These are phyloP conservation scores for Cryptosporidium ryanae DNA, from an alignment of 169 alveolate species.

Conservation along the genomic window DNA sequence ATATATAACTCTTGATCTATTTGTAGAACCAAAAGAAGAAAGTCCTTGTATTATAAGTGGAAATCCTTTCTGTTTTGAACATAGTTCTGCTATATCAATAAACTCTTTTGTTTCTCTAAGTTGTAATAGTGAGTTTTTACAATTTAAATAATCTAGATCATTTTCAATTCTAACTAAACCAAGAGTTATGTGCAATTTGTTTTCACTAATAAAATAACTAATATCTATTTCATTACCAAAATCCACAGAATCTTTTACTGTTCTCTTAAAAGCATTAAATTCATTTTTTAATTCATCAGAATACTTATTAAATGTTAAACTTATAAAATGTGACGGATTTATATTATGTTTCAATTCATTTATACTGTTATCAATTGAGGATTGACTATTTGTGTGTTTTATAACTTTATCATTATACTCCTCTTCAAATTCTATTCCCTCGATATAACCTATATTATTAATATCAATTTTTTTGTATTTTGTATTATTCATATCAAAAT, in stretches of 20 bases:
- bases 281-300: slow-evolving; percentile 7
- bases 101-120: slow-evolving; percentile 30
- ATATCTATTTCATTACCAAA: slow-evolving; percentile 21
- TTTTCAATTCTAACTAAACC: slow-evolving; percentile 53
- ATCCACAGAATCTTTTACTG: slow-evolving; percentile 19
- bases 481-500: not conserved
- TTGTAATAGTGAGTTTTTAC: slow-evolving; percentile 7
- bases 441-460: no score
- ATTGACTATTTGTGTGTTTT: no score
- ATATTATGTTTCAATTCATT: not conserved
- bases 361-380: not conserved
- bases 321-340: slow-evolving; percentile 55
- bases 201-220: slow-evolving; percentile 45
- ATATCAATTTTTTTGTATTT: no score
- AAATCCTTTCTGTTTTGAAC: slow-evolving; percentile 25
- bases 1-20: slow-evolving; percentile 44
- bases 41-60: slow-evolving; percentile 31
- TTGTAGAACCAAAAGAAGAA: slow-evolving; percentile 30
- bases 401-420: no score
- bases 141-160: not conserved
- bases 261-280: slow-evolving; percentile 26
- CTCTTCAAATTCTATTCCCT: no score
- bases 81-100: not conserved
- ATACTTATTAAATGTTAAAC: slow-evolving; percentile 43
- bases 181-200: slow-evolving; percentile 45